phyloP scores from a whole-genome alignment of 2,329 filamentous ascomycete species.

The Scedosporium boydii region DNA sequence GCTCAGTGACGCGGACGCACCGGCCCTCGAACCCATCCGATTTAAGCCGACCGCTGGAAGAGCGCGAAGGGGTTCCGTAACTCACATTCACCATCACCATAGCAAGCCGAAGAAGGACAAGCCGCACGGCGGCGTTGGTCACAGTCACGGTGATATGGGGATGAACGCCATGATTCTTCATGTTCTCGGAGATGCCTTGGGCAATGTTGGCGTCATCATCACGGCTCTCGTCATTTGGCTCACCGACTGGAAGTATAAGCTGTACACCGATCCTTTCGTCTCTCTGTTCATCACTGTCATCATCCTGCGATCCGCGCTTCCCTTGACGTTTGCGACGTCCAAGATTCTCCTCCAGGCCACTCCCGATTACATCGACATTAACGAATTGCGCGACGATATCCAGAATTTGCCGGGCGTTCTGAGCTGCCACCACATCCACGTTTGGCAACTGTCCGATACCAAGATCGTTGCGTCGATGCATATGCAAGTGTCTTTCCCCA shows the following conservation, averaged over 20 bases:
- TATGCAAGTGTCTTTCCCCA: constrained; percentile 83
- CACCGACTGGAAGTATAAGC: constrained; percentile 68
- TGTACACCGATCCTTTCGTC: constrained; percentile 84
- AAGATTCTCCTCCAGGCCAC: constrained; percentile 92
- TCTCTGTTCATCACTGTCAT: constrained; percentile 88
- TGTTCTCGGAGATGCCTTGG: constrained; percentile 73
- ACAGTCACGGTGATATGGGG: constrained; percentile 82
- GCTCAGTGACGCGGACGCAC: constrained; percentile 25
- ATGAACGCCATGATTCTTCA: constrained; percentile 80
- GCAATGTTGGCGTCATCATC: constrained; percentile 76
- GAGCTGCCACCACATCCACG: constrained; percentile 90
- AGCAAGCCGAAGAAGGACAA: constrained; percentile 33
- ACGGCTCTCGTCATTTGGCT: constrained; percentile 88
- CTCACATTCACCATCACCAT: constrained; percentile 72
- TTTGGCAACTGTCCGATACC: constrained; percentile 94
- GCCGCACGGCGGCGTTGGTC: constrained; percentile 61
- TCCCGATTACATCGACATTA: constrained; percentile 75
- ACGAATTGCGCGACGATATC: constrained; percentile 89
- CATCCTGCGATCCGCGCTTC: constrained; percentile 64
- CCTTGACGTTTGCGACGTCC: constrained; percentile 68
- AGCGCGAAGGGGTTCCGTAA: constrained; percentile 36
- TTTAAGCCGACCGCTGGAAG: constrained; percentile 11
- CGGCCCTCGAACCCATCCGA: constrained; percentile 1
- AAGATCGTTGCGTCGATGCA: constrained; percentile 91
- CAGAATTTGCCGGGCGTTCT: constrained; percentile 74